Evolutionary conservation across 2,329 filamentous ascomycete genomes (phyloP).

Genomic region (Alternaria viburni): DNA sequence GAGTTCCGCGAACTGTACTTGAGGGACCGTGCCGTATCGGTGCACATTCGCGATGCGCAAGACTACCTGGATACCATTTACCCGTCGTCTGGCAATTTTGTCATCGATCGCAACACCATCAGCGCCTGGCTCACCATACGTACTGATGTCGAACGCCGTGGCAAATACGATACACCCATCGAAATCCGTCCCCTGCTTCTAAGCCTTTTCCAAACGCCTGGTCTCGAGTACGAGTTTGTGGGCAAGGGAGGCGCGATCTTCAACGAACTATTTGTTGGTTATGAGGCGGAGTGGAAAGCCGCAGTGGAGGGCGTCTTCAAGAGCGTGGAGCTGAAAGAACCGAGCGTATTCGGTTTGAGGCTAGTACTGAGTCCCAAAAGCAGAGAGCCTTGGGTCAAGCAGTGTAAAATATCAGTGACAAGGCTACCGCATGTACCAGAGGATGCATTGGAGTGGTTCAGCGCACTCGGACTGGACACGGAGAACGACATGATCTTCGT

Average conservation of each 20-base stretch:
- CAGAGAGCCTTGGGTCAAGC: slow-evolving; percentile 8
- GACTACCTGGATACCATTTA: slow-evolving; percentile 11
- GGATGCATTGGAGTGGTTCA: slow-evolving; percentile 11
- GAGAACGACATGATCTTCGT: slow-evolving; percentile 20
- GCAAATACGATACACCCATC: slow-evolving; percentile 15
- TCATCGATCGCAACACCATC: slow-evolving; percentile 6
- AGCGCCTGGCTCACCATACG: slow-evolving; percentile 12
- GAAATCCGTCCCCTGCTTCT: slow-evolving; percentile 11
- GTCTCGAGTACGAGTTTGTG: slow-evolving; percentile 12
- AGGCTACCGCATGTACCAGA: slow-evolving; percentile 14
- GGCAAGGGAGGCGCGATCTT: slow-evolving; percentile 12
- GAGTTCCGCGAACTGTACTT: slow-evolving; percentile 13
- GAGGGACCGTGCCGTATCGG: slow-evolving; percentile 10
- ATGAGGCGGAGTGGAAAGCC: slow-evolving; percentile 7
- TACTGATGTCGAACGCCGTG: slow-evolving; percentile 12
- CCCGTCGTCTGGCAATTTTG: background rate
- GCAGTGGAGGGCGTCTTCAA: slow-evolving; percentile 11
- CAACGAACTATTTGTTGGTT: slow-evolving; percentile 14
- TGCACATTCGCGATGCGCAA: slow-evolving; percentile 16
- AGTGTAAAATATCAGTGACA: slow-evolving; percentile 11
- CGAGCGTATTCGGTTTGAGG: slow-evolving; percentile 9
- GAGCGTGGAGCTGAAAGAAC: slow-evolving; percentile 15
- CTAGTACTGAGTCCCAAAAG: slow-evolving; percentile 12
- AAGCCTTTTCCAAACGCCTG: slow-evolving; percentile 6
- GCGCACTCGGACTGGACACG: slow-evolving; percentile 8